These are phyloP conservation scores for Botrytis pseudocinerea DNA, from an alignment of 2,329 filamentous ascomycete genomes.

Conservation along the genomic window DNA sequence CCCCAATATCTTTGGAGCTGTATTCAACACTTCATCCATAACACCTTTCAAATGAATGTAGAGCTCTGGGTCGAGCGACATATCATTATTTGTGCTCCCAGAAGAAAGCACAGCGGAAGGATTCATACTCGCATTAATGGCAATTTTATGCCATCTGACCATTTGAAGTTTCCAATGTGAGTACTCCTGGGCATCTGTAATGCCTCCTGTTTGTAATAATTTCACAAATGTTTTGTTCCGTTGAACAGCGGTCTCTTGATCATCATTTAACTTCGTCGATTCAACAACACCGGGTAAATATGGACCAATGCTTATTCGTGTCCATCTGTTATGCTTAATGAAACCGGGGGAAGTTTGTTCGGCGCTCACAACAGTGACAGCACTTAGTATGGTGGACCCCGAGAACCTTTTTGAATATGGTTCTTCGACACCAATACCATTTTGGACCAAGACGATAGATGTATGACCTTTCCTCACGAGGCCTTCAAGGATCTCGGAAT, in stretches of 20 bases:
- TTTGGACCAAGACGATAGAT: conserved; percentile 39
- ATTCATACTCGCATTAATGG: conserved; percentile 76
- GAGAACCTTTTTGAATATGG: conserved; percentile 66
- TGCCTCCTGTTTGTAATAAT: conserved; percentile 51
- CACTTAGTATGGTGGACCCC: conserved; percentile 60
- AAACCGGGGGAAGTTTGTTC: conserved; percentile 64
- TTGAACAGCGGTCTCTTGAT: conserved; percentile 26
- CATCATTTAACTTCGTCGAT: conserved; percentile 21
- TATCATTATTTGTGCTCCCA: conserved; percentile 63
- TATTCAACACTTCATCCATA: conserved; percentile 69
- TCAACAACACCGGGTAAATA: conserved; percentile 54
- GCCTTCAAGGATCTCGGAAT: conserved; percentile 35
- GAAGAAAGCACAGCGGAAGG: conserved; percentile 68
- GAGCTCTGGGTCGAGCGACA: conserved; percentile 64
- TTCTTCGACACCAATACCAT: conserved; percentile 43
- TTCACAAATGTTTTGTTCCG: conserved; percentile 49
- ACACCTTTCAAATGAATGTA: conserved; percentile 61
- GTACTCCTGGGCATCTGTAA: conserved; percentile 65
- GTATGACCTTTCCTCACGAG: conserved; percentile 35
- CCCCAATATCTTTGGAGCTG: conserved; percentile 63
- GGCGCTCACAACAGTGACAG: conserved; percentile 68
- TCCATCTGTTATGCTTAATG: conserved; percentile 73
- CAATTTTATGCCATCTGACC: conserved; percentile 74
- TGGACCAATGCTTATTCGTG: conserved; percentile 67
- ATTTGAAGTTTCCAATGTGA: conserved; percentile 67